A percentile compares a stretch with the other conserved stretches of the same genome.
phyloP scores from a whole-genome alignment of 1,284 basidiomycete genomes.

The Thecaphora thlaspeos region DNA sequence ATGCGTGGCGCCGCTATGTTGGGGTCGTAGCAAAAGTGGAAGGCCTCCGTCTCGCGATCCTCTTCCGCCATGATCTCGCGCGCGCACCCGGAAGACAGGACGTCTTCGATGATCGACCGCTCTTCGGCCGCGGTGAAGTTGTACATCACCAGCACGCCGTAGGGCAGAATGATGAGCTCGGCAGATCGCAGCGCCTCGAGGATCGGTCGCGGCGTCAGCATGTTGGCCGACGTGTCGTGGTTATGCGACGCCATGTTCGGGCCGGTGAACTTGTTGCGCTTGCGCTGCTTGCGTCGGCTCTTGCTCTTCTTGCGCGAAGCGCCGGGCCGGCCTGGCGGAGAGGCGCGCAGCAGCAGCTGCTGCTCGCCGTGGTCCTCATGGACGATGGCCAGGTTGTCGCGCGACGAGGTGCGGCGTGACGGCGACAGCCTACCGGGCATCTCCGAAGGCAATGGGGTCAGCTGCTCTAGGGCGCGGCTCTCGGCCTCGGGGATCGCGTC shows the following conservation, averaged over 20 bases:
- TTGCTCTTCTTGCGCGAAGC: conserved; percentile 1
- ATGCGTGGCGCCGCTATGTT: conserved; percentile 74
- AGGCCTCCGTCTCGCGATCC: conserved; percentile 51
- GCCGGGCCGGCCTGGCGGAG: neutral
- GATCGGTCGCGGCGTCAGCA: conserved; percentile 48
- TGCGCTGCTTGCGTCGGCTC: conserved; percentile 9
- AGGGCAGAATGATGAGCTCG: conserved; percentile 55
- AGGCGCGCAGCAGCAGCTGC: neutral
- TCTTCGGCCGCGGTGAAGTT: conserved; percentile 55
- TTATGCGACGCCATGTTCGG: conserved; percentile 57
- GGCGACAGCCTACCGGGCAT: neutral
- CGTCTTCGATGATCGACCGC: conserved; percentile 50
- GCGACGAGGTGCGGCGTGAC: neutral
- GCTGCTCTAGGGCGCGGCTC: neutral
- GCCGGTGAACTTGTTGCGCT: conserved; percentile 26
- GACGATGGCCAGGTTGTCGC: neutral
- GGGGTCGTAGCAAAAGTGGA: conserved; percentile 67
- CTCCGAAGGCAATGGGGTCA: neutral
- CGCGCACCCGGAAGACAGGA: conserved; percentile 49
- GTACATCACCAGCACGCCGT: conserved; percentile 57
- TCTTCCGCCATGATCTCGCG: conserved; percentile 35
- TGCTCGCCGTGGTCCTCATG: neutral
- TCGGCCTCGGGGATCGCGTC: conserved; percentile 3
- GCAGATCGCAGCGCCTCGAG: conserved; percentile 53
- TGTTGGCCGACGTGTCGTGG: conserved; percentile 50